Conservation (phyloP, 2,329 filamentous ascomycete genomes). For the Oidium heveae region DNA sequence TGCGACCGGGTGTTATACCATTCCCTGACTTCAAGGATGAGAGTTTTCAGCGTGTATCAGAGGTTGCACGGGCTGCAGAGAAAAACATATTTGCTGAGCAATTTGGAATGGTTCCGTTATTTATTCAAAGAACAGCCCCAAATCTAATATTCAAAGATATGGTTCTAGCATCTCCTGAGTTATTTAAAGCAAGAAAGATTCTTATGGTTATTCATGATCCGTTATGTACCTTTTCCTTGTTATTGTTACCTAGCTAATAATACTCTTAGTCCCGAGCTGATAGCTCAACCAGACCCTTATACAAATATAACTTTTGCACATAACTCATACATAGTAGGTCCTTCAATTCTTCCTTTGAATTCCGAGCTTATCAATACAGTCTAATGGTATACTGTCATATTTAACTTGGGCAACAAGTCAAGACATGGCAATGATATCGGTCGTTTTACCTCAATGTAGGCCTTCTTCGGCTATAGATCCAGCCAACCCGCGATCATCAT, state of each 20-base stretch:
- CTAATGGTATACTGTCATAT: conserved; percentile 58
- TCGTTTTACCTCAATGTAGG: conserved; percentile 66
- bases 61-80: conserved; percentile 58
- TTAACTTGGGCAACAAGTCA: conserved; percentile 61
- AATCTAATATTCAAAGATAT: conserved; percentile 67
- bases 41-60: conserved; percentile 43
- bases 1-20: conserved; percentile 42
- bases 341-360: conserved; percentile 8
- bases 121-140: conserved; percentile 47
- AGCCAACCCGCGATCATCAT: neutral
- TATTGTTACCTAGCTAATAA: conserved; percentile 1
- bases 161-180: conserved; percentile 53
- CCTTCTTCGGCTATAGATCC: conserved; percentile 2
- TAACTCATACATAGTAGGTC: conserved; percentile 63
- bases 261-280: conserved; percentile 34
- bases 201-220: conserved; percentile 81
- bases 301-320: conserved; percentile 55
- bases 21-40: conserved; percentile 24
- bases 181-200: conserved; percentile 39
- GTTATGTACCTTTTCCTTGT: conserved; percentile 21
- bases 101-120: conserved; percentile 55
- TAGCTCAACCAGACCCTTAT: conserved; percentile 39
- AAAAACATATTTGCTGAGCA: conserved; percentile 43
- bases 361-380: conserved; percentile 24
- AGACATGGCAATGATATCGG: conserved; percentile 65